Conservation (phyloP, 78 protist genomes). For the Mastigamoeba balamuthi region DNA sequence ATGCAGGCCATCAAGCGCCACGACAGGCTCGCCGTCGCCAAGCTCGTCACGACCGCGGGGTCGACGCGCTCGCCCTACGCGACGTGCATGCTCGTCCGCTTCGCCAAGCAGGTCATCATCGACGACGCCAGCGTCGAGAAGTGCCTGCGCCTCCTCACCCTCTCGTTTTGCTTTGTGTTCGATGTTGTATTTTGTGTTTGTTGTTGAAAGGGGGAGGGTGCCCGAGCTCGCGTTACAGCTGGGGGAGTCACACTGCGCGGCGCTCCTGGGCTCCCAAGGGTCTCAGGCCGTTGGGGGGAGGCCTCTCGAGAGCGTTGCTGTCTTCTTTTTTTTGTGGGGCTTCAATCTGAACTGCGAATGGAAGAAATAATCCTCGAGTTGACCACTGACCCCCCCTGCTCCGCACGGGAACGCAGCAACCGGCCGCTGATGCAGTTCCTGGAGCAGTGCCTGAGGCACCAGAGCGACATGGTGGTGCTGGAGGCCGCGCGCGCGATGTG, state of each 20-base stretch:
- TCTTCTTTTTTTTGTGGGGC: no score
- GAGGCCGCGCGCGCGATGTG: constrained; percentile 96
- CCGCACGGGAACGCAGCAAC: background rate
- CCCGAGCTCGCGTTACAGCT: no score
- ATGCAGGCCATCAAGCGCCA: constrained; percentile 68
- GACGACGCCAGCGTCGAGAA: constrained; percentile 43
- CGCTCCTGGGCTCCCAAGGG: no score
- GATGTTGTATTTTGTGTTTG: no score
- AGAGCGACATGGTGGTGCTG: constrained; percentile 86
- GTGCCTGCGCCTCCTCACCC: background rate
- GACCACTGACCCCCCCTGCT: background rate
- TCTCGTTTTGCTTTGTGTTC: background rate
- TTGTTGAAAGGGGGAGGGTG: no score
- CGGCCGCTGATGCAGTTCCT: constrained; percentile 39
- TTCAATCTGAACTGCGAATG: no score
- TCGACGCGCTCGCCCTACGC: constrained; percentile 77
- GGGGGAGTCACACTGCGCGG: no score
- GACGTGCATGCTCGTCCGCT: constrained; percentile 75
- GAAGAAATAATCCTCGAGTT: background rate
- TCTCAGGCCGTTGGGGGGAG: no score
- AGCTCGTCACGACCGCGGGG: constrained; percentile 58
- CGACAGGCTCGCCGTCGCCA: constrained; percentile 79
- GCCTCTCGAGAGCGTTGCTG: no score
- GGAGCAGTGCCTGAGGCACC: constrained; percentile 67
- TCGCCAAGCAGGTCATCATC: constrained; percentile 41